A percentile compares a stretch with the other conserved stretches of the same genome.
phyloP scores from a whole-genome alignment of 2,329 filamentous ascomycete genomes.

The Trichophyton benhamiae region DNA sequence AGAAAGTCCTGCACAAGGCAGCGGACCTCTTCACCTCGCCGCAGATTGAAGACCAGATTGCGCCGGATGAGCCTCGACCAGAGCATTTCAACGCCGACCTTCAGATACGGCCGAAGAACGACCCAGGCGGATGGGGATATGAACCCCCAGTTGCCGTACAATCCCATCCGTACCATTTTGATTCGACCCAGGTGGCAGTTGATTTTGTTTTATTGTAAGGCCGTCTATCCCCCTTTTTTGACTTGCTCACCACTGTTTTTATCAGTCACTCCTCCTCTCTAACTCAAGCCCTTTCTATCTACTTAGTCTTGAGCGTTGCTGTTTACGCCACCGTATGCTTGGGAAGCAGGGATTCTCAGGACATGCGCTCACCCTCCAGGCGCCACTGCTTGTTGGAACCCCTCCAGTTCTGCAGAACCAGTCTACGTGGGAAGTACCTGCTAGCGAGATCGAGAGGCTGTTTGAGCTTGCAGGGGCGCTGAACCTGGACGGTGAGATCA shows the following conservation, averaged over 20 bases:
- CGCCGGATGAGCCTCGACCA: not conserved
- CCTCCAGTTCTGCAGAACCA: slow-evolving; percentile 13
- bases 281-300: not conserved
- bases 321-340: slow-evolving; percentile 16
- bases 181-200: slow-evolving; percentile 20
- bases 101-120: not conserved
- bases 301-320: slow-evolving; percentile 19
- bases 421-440: slow-evolving; percentile 18
- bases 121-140: not conserved
- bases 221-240: not conserved
- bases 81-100: not conserved
- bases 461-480: slow-evolving; percentile 17
- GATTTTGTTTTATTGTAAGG: slow-evolving; percentile 22
- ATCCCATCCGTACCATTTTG: slow-evolving; percentile 19
- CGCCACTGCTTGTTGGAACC: slow-evolving; percentile 17
- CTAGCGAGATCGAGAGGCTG: slow-evolving; percentile 19
- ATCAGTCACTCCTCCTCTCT: not conserved
- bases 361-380: slow-evolving; percentile 21
- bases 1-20: not conserved
- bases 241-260: not conserved
- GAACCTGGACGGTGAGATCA: slow-evolving; percentile 25
- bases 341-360: slow-evolving; percentile 14
- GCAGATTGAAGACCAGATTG: not conserved
- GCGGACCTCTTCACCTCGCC: not conserved
- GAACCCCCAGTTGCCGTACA: not conserved